phyloP scores from a whole-genome alignment of 164 flowering plant genomes.

The Sextonia rubra region DNA sequence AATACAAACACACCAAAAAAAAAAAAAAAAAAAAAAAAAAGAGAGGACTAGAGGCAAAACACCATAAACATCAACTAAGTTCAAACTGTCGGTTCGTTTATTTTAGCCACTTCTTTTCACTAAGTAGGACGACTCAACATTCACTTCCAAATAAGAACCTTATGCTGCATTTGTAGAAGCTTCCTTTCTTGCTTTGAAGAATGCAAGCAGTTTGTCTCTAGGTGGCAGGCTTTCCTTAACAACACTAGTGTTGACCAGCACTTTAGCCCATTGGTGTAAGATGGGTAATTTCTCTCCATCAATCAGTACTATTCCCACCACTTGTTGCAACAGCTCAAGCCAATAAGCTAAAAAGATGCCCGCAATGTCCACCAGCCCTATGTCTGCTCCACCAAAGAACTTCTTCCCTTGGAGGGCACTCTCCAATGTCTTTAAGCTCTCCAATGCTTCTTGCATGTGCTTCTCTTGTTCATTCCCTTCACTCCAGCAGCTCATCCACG shows the following conservation, averaged over 20 bases:
- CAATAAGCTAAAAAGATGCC: neutral
- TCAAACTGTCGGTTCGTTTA: neutral
- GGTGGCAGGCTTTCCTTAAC: conserved; percentile 8
- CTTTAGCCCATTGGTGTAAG: conserved; percentile 4
- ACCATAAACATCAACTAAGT: neutral
- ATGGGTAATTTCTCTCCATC: conserved; percentile 4
- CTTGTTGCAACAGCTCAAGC: neutral
- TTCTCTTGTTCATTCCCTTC: conserved; percentile 25
- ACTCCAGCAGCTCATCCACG: neutral
- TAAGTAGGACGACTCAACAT: neutral
- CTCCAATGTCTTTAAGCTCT: conserved; percentile 27
- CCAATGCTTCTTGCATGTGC: conserved; percentile 14
- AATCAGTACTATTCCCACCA: neutral
- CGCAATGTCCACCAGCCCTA: conserved; percentile 3
- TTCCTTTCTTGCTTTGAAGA: neutral
- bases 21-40: too few species aligned
- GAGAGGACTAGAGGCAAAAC: neutral
- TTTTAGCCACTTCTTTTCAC: neutral
- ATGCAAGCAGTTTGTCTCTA: neutral
- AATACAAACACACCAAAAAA: too few species aligned
- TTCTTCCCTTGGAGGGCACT: conserved; percentile 12
- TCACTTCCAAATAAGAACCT: neutral
- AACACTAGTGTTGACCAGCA: neutral
- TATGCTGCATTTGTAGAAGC: neutral
- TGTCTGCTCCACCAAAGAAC: conserved; percentile 6